Conservation (phyloP, 257 asterid species). For the Voacanga thouarsii region DNA sequence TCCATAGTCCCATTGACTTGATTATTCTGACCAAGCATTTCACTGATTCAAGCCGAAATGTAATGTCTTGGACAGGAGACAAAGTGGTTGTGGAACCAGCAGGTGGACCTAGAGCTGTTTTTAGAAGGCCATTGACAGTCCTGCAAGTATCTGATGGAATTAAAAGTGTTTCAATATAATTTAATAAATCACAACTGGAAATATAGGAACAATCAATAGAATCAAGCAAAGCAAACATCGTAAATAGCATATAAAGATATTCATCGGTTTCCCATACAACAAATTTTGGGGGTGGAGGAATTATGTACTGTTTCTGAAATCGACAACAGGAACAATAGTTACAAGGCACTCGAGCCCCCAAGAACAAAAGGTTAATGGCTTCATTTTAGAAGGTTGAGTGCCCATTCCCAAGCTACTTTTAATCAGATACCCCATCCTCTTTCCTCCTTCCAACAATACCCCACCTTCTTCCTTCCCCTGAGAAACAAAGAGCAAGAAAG, state of each 20-base stretch:
- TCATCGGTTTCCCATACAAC: neutral
- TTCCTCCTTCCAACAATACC: neutral
- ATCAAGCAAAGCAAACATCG: neutral
- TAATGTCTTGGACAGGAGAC: constrained; percentile 86
- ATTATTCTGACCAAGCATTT: constrained; percentile 85
- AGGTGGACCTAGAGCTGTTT: constrained; percentile 97
- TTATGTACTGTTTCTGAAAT: neutral
- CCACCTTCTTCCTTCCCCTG: neutral
- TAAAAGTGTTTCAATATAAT: constrained; percentile 34
- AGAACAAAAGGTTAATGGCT: neutral
- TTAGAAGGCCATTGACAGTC: constrained; percentile 93
- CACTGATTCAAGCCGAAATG: constrained; percentile 96
- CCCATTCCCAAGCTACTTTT: neutral
- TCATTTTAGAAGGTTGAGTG: neutral
- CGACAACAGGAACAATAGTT: neutral
- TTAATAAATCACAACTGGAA: constrained; percentile 14
- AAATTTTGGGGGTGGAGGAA: neutral
- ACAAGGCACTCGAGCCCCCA: neutral
- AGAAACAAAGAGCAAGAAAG: neutral
- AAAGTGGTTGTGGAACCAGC: constrained; percentile 85
- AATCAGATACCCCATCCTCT: neutral
- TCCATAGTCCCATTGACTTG: constrained; percentile 93
- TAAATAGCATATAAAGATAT: neutral
- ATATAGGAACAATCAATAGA: constrained; percentile 5
- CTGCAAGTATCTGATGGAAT: constrained; percentile 69